Conservation (phyloP, 257 asterid species). For the Ilex asprella region DNA sequence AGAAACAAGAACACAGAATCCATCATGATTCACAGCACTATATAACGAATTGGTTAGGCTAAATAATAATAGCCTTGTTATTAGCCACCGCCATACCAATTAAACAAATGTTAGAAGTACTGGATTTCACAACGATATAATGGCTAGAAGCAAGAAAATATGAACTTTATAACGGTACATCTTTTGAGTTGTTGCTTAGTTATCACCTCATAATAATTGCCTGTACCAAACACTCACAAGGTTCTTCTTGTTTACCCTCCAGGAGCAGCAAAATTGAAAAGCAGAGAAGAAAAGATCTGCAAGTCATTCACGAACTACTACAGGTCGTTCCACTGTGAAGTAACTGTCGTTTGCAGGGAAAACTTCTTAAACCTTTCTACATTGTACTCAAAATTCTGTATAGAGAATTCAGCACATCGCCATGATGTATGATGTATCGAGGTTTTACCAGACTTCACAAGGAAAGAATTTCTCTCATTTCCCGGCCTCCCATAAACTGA, state of each 20-base stretch:
- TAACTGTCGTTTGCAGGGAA: too few relatives aligned
- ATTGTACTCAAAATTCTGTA: too few relatives aligned
- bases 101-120: too few relatives aligned
- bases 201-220: neutral
- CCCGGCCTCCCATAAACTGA: neutral
- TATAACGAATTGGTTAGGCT: too few relatives aligned
- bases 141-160: neutral
- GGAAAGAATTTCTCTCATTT: neutral
- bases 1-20: too few relatives aligned
- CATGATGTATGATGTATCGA: neutral
- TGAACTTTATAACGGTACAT: neutral
- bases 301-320: neutral
- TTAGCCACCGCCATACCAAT: too few relatives aligned
- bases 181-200: neutral
- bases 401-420: neutral
- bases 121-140: too few relatives aligned
- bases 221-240: neutral
- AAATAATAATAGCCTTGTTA: too few relatives aligned
- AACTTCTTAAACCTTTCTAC: too few relatives aligned
- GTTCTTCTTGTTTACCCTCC: neutral
- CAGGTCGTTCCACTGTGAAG: neutral
- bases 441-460: neutral
- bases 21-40: too few relatives aligned
- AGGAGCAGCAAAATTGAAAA: neutral
- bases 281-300: neutral